These are phyloP conservation scores for Chaetoscypha palmicola DNA, from an alignment of 2,329 filamentous ascomycete genomes.

Conservation along the genomic window DNA sequence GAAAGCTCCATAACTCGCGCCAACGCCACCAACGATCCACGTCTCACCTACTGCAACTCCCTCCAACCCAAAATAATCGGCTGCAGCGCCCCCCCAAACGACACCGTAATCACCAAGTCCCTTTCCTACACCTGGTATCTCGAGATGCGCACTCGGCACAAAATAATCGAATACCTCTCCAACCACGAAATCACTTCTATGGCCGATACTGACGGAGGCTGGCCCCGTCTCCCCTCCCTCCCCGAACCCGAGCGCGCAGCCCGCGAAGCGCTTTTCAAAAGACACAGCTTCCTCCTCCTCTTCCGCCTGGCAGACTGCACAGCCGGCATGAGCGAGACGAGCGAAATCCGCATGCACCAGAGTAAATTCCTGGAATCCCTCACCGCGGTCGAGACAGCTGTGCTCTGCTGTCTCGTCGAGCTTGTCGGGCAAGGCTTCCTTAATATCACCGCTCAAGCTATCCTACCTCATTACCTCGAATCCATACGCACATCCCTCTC, in stretches of 20 bases:
- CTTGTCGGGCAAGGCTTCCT: conserved; percentile 25
- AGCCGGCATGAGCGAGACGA: conserved; percentile 10
- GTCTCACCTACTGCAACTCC: conserved; percentile 12
- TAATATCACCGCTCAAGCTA: conserved; percentile 10
- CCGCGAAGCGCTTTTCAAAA: conserved; percentile 14
- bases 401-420: conserved; percentile 21
- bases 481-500: background rate
- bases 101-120: background rate
- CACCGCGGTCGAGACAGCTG: conserved; percentile 14
- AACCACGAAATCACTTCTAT: conserved; percentile 21
- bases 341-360: conserved; percentile 15
- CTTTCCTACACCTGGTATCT: conserved; percentile 21
- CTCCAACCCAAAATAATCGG: conserved; percentile 7
- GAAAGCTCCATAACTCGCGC: conserved; percentile 16
- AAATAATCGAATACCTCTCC: conserved; percentile 15
- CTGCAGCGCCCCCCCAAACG: conserved; percentile 6
- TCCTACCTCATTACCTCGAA: background rate
- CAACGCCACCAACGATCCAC: conserved; percentile 1
- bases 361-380: conserved; percentile 18
- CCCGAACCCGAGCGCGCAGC: conserved; percentile 10
- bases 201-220: conserved; percentile 12
- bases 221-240: conserved; percentile 19
- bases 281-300: conserved; percentile 14
- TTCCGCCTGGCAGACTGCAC: conserved; percentile 21
- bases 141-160: conserved; percentile 17